Percentiles rank a stretch among this genome's conserved stretches.
Conservation (phyloP, 257 asterid genomes). For the Scutellaria baicalensis region DNA sequence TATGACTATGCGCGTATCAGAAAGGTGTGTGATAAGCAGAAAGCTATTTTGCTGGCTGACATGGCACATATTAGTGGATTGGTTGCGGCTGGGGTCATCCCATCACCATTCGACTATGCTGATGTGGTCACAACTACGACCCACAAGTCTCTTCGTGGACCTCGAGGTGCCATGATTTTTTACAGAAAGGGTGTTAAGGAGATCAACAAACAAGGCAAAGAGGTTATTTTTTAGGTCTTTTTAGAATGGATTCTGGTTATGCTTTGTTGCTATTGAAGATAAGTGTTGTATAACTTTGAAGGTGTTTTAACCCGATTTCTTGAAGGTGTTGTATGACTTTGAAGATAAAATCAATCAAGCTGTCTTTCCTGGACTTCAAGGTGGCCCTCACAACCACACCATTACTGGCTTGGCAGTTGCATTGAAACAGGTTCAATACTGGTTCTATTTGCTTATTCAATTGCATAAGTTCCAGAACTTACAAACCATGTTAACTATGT, state of each 20-base stretch:
- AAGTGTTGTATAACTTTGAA: background rate
- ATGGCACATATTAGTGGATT: constrained; percentile 65
- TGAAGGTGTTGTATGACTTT: constrained; percentile 79
- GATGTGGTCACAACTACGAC: constrained; percentile 98
- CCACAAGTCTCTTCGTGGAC: constrained; percentile 96
- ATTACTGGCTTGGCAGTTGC: constrained; percentile 96
- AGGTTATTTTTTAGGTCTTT: constrained; percentile 29
- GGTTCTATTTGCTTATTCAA: background rate
- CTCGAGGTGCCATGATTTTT: constrained; percentile 99
- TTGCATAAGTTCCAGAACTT: background rate
- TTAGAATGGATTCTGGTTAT: background rate
- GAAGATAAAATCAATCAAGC: constrained; percentile 97
- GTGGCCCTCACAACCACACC: constrained; percentile 98
- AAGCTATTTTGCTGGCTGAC: constrained; percentile 47
- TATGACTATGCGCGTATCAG: constrained; percentile 84
- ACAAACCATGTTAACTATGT: background rate
- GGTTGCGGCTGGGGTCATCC: constrained; percentile 55
- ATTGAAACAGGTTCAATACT: constrained; percentile 59
- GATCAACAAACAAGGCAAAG: constrained; percentile 91
- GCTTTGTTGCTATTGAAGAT: background rate
- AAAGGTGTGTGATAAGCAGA: constrained; percentile 75
- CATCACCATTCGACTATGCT: constrained; percentile 84
- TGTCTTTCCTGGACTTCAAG: constrained; percentile 99
- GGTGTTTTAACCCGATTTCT: constrained; percentile 5
- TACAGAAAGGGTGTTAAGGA: constrained; percentile 91